Percentiles rank a stretch among this genome's conserved stretches.
Conservation (phyloP, 441 rosid species). For the Erodium moschatum region DNA sequence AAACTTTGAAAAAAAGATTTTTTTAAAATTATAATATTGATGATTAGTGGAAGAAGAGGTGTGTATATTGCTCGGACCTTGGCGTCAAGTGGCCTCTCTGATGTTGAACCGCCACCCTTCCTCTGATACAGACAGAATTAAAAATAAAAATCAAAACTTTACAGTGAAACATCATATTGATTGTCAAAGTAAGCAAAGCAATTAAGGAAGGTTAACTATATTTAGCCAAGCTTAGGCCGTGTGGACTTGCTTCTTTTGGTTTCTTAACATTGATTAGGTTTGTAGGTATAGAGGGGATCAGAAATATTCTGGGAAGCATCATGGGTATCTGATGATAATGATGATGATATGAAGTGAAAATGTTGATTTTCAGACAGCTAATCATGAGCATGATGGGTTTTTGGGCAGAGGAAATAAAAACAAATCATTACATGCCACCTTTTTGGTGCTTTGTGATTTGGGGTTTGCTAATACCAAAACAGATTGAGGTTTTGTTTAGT, state of each 20-base stretch:
- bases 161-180: neutral
- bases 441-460: too few relatives aligned
- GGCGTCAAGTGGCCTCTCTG: slow-evolving; percentile 81
- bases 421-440: neutral
- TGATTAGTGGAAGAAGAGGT: neutral
- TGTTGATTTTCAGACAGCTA: slow-evolving; percentile 19
- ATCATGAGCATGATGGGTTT: slow-evolving; percentile 19
- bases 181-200: neutral
- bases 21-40: slow-evolving; percentile 1
- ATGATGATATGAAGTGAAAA: slow-evolving; percentile 16
- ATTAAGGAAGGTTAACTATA: neutral
- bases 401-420: neutral
- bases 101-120: slow-evolving; percentile 52
- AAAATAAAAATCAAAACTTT: neutral
- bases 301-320: slow-evolving; percentile 23
- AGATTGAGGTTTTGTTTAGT: slow-evolving; percentile 9
- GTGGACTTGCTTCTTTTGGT: neutral
- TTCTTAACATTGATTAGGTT: slow-evolving; percentile 4
- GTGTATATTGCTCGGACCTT: slow-evolving; percentile 53
- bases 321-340: slow-evolving; percentile 16
- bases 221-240: neutral
- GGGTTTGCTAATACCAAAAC: neutral
- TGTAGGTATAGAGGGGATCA: slow-evolving; percentile 13
- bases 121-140: slow-evolving; percentile 49
- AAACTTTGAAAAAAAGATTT: neutral